Percentiles rank a stretch among this genome's conserved stretches.
Evolutionary conservation across 257 asterid genomes (phyloP).

Genomic region (Cordia subcordata): DNA sequence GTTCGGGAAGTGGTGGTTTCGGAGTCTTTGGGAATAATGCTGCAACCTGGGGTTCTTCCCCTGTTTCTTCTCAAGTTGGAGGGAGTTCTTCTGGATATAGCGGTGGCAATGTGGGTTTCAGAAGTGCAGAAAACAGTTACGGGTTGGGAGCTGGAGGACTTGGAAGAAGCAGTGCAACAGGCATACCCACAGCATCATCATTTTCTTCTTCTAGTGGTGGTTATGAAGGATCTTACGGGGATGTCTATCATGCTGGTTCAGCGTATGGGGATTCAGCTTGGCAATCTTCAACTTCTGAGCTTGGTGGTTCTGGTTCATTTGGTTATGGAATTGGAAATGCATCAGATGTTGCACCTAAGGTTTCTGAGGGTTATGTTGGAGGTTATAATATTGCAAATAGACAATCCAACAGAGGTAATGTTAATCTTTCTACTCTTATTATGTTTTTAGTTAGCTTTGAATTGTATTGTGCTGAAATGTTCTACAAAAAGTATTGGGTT

Average conservation of each 20-base stretch:
- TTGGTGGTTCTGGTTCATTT: slow-evolving; percentile 38
- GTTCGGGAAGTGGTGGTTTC: slow-evolving; percentile 51
- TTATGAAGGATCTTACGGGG: slow-evolving; percentile 38
- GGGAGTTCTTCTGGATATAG: slow-evolving; percentile 48
- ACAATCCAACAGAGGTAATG: slow-evolving; percentile 71
- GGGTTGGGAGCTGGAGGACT: slow-evolving; percentile 56
- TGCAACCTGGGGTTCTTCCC: slow-evolving; percentile 68
- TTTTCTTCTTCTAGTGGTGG: slow-evolving; percentile 47
- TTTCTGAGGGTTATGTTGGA: slow-evolving; percentile 36
- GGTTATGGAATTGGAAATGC: slow-evolving; percentile 45
- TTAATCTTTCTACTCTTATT: slow-evolving; percentile 8
- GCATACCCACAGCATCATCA: slow-evolving; percentile 41
- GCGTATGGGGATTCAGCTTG: slow-evolving; percentile 43
- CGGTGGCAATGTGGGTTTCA: slow-evolving; percentile 46
- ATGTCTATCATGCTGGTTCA: slow-evolving; percentile 30
- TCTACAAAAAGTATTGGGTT: too few relatives aligned
- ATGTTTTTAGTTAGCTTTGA: not conserved
- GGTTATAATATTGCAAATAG: slow-evolving; percentile 48
- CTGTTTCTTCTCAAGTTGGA: slow-evolving; percentile 44
- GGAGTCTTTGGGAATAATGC: slow-evolving; percentile 66
- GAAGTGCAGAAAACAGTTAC: slow-evolving; percentile 56
- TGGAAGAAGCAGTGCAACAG: slow-evolving; percentile 47
- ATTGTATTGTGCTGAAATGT: not conserved
- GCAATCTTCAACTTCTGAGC: slow-evolving; percentile 40
- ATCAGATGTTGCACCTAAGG: slow-evolving; percentile 35